Conservation (phyloP, 805 yeast genomes). For the Schwanniomyces pseudopolymorphus region DNA sequence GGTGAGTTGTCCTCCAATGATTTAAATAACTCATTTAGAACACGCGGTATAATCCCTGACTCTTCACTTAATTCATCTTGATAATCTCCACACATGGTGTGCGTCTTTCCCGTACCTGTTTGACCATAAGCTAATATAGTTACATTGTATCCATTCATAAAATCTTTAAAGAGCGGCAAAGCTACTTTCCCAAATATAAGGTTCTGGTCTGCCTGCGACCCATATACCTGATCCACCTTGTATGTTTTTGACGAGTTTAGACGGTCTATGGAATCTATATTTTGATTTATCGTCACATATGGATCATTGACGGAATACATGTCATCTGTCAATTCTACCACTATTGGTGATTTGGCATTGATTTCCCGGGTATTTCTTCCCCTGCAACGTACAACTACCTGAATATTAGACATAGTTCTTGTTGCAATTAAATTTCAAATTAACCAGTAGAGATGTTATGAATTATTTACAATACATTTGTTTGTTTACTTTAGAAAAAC, state of each 20-base stretch:
- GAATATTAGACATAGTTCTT: conserved; percentile 37
- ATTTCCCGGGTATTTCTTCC: conserved; percentile 47
- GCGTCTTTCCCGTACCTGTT: conserved; percentile 89
- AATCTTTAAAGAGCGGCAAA: conserved; percentile 69
- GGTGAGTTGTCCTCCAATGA: conserved; percentile 16
- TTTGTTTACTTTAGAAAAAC: background rate
- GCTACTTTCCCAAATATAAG: conserved; percentile 68
- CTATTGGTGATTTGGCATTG: conserved; percentile 43
- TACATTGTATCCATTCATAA: conserved; percentile 61
- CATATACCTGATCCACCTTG: conserved; percentile 77
- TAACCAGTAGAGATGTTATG: background rate
- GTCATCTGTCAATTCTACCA: conserved; percentile 47
- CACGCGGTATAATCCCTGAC: conserved; percentile 61
- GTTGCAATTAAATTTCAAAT: background rate
- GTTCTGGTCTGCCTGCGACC: conserved; percentile 75
- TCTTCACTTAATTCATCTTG: conserved; percentile 17
- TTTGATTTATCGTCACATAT: conserved; percentile 20
- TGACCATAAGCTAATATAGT: conserved; percentile 79
- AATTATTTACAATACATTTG: background rate
- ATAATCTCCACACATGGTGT: conserved; percentile 60
- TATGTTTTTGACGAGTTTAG: conserved; percentile 48
- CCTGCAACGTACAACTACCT: conserved; percentile 56
- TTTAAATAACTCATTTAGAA: conserved; percentile 51
- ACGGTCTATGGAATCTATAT: conserved; percentile 25
- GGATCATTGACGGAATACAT: conserved; percentile 24